Evolutionary conservation across 2,329 filamentous ascomycete species (phyloP), one percentile per base, ranked within the genome.

Genomic region (Tolypocladium sp.): DNA sequence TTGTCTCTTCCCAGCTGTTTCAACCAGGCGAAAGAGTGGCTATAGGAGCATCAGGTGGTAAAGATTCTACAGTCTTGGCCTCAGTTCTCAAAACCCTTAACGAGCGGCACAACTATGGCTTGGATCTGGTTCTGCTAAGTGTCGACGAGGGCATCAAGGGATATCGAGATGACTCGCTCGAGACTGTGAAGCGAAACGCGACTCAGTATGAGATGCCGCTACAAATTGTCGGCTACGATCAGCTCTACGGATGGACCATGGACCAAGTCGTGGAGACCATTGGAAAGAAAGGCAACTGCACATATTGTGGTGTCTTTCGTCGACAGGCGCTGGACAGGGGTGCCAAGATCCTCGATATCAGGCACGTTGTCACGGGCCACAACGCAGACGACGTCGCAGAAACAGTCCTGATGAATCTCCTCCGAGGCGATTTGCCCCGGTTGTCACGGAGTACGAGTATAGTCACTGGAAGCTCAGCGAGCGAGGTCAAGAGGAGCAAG

Each of bases 241-340:
- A 97, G 68, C 79, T 99, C 12, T 99, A 99, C 71, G 94, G 93
- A 10, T 99, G 94, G 94, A 97, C 92, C 1, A 99, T 99, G 94
- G 94, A 99, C 69, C 91, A 97, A 70, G 94, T 99, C 12, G 95
- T 99, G 4, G 90, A 92, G 68, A 91, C 93, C 55, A 90, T 99
- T 56, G 94, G 94, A 17, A 97, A 97, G 77, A 97, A 97, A 74
- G 92, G 93, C 37, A 99, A 99, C 74, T 99, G 94, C 81, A 99
- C 95, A 37, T 99, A 99, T 70, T 99, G 94, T 69, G 94, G 94
- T 17, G 94, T 99, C 22, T 99, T n/a, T 71, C 82, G 94, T 58
- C 83, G 95, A 60, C 94, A 99, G 76, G 94, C 94, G 2, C 80
- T 99, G 40, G 94, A 99, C 72, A 86, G 94, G 10, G 94, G 94